phyloP scores from a whole-genome alignment of 441 rosid species.

The Populus hybrid region DNA sequence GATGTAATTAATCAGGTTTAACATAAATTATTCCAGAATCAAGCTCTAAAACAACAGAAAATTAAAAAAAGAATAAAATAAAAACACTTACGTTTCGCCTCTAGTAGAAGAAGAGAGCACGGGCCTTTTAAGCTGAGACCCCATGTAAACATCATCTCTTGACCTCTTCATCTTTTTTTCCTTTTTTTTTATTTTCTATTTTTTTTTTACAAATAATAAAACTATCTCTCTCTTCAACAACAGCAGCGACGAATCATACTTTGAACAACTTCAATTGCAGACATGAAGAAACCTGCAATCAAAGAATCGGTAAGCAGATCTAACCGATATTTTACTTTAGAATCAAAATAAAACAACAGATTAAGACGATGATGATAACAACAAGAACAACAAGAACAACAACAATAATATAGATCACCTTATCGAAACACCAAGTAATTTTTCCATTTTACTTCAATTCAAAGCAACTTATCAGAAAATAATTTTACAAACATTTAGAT shows the following conservation, averaged over 20 bases:
- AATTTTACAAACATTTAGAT: neutral
- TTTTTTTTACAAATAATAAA: conserved; percentile 1
- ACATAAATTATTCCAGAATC: conserved; percentile 17
- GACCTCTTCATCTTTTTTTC: conserved; percentile 69
- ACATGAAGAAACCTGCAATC: conserved; percentile 21
- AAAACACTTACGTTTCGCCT: conserved; percentile 67
- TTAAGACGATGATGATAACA: neutral
- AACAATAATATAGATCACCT: neutral
- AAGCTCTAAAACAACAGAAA: conserved; percentile 1
- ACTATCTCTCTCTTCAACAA: conserved; percentile 23
- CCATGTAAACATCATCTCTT: conserved; percentile 60
- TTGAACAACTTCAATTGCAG: conserved; percentile 26
- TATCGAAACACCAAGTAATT: neutral
- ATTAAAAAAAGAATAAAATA: conserved; percentile 5
- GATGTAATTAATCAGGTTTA: conserved; percentile 25
- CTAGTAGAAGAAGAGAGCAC: conserved; percentile 41
- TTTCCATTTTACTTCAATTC: neutral
- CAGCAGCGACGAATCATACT: conserved; percentile 35
- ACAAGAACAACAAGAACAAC: neutral
- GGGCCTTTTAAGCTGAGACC: conserved; percentile 61
- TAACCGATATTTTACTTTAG: neutral
- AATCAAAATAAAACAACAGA: conserved; percentile 11
- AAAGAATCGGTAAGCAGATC: neutral
- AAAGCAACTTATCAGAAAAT: neutral
- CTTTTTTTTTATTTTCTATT: no score